Evolutionary conservation across 129 eudicot species (phyloP), one percentile per base, ranked within the genome.

Genomic region (Helianthus tuberosus): DNA sequence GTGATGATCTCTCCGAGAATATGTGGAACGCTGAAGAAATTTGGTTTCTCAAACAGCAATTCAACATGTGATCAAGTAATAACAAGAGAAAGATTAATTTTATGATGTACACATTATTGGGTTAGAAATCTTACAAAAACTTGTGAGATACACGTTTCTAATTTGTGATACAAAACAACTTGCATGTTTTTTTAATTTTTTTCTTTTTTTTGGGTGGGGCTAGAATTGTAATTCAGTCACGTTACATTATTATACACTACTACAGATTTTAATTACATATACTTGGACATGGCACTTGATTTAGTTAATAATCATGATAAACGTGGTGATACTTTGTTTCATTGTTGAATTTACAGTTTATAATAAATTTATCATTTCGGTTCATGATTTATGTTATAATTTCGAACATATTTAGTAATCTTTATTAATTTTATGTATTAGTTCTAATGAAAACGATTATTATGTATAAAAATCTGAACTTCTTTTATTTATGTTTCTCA

Each of bases 11-110:
- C 72, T 82, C 85, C 3, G 91, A 83, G 65, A 77, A 69, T 71
- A 73, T 83, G 84, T 93, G 98, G 98, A 89, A 83, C 71, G 89
- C 77, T 61, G 98, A 90, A 75, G 98, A 93, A 59, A 71, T 86
- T 60, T 88, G 81, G 86, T 81, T 81, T 73, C 76, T 88, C 47
- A 92, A 86, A 57, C 96, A 93, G 59, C 97, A 90, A 79, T 79
- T 90, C 86, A 81, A 75, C 94, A 69, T 81, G 75, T 83, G 82
- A 78, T 27, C 32, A 27, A 75, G 55, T 55, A 25, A 52, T n/a
- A 53, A 27, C 35, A 14, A 16, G 23, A 76, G 50, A 41, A 39
- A 5, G 64, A 25, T 64, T 50, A 74, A 75, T 53, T 54, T 39
- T 20, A 38, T 69, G 49, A 71, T 71, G 73, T 71, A 78, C 27